A percentile compares a stretch with the other conserved stretches of the same genome.
phyloP scores from a whole-genome alignment of 2,329 filamentous ascomycete species.

The Karstenula rhodostoma region DNA sequence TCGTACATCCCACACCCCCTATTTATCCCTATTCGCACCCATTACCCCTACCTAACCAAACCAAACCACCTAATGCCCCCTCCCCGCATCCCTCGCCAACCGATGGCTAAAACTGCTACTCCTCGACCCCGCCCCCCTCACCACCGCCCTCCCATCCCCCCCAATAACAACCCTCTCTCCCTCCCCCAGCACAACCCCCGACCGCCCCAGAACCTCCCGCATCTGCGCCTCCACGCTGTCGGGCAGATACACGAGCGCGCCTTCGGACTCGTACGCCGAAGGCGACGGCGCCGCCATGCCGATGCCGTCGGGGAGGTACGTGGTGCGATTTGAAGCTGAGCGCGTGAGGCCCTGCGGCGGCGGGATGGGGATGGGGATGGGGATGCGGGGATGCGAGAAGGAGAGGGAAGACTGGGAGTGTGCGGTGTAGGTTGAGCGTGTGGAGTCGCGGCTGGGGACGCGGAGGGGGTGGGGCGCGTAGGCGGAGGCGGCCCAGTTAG shows the following conservation, averaged over 20 bases:
- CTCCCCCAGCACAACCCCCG: neutral
- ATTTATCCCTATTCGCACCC: neutral
- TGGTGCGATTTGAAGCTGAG: constrained; percentile 17
- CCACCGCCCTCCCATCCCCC: constrained; percentile 4
- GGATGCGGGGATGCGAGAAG: constrained; percentile 18
- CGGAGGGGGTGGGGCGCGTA: constrained; percentile 14
- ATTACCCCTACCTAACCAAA: neutral
- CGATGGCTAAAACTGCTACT: neutral
- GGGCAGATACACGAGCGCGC: neutral
- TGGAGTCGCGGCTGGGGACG: constrained; percentile 1
- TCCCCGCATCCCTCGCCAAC: constrained; percentile 4
- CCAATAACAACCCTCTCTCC: constrained; percentile 1
- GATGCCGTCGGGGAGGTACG: constrained; percentile 21
- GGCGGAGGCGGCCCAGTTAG: constrained; percentile 10
- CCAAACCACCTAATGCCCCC: neutral
- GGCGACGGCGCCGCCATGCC: too few relatives aligned
- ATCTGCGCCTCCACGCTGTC: constrained; percentile 3
- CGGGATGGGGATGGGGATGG: neutral
- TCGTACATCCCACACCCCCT: too few relatives aligned
- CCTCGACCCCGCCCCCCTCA: neutral
- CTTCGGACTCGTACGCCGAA: too few relatives aligned
- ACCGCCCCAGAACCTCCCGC: neutral
- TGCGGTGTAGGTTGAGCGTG: constrained; percentile 11
- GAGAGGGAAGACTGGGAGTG: constrained; percentile 8
- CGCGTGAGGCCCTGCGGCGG: constrained; percentile 11